Percentiles rank a stretch among this genome's conserved stretches.
phyloP scores from a whole-genome alignment of 2,329 filamentous ascomycete species.

The Ceratocystis eucalypticola region DNA sequence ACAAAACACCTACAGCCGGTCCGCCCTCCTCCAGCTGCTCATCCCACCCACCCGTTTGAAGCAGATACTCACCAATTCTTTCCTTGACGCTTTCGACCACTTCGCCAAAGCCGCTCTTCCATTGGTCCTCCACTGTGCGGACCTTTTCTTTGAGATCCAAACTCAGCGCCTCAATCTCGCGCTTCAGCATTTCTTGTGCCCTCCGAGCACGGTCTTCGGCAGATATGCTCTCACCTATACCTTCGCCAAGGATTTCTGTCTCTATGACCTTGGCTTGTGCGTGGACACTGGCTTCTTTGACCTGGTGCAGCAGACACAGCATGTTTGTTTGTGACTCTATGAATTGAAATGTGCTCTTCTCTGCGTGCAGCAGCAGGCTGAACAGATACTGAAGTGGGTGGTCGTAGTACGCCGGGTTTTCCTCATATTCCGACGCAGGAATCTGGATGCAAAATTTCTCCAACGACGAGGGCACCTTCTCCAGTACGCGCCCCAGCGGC shows the following conservation, averaged over 20 bases:
- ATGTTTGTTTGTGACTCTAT: slow-evolving; percentile 91
- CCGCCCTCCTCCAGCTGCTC: slow-evolving; percentile 50
- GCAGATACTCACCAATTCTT: slow-evolving; percentile 57
- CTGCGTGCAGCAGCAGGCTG: slow-evolving; percentile 68
- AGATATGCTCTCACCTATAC: slow-evolving; percentile 26
- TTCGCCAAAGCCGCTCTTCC: slow-evolving; percentile 73
- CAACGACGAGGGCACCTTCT: slow-evolving; percentile 56
- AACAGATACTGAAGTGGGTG: slow-evolving; percentile 88
- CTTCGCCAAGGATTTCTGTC: slow-evolving; percentile 35
- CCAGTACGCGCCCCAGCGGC: slow-evolving; percentile 59
- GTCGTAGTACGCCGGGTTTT: slow-evolving; percentile 68
- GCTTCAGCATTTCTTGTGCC: slow-evolving; percentile 44
- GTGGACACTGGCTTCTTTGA: slow-evolving; percentile 62
- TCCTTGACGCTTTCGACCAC: slow-evolving; percentile 60
- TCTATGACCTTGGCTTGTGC: slow-evolving; percentile 56
- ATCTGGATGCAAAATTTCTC: slow-evolving; percentile 59
- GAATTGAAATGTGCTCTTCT: slow-evolving; percentile 91
- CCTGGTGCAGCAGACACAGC: slow-evolving; percentile 78
- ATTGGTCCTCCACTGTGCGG: slow-evolving; percentile 77
- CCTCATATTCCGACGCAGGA: slow-evolving; percentile 62
- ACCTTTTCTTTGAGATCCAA: slow-evolving; percentile 90
- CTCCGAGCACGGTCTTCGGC: slow-evolving; percentile 28
- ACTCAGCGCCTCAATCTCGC: slow-evolving; percentile 59
- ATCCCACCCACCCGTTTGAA: slow-evolving; percentile 77
- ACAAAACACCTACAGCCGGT: slow-evolving; percentile 35